Percentiles rank a stretch among this genome's conserved stretches.
Evolutionary conservation across 305 asterid genomes (phyloP).

Genomic region (Fraxinus angustifolia): DNA sequence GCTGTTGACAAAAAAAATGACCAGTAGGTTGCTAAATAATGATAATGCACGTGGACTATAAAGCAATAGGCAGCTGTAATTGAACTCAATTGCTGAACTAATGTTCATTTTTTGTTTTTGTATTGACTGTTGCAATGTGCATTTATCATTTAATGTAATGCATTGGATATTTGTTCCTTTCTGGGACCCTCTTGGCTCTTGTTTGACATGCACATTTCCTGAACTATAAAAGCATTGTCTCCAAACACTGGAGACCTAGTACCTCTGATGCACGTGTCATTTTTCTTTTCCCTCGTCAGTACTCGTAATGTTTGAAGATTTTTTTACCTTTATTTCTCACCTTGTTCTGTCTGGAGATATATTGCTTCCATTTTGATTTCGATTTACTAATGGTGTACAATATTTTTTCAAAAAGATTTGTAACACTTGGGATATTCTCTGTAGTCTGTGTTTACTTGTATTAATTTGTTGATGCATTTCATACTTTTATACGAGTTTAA

Average conservation of each 20-base stretch:
- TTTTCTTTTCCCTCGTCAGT: neutral
- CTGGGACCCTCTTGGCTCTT: neutral
- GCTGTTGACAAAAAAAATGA: neutral
- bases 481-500: neutral
- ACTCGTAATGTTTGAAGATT: neutral
- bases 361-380: neutral
- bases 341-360: neutral
- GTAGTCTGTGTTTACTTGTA: neutral
- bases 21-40: neutral
- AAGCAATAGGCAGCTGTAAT: neutral
- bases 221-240: neutral
- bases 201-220: neutral
- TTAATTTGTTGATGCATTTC: neutral
- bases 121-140: neutral
- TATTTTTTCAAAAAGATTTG: neutral
- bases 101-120: neutral
- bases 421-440: neutral
- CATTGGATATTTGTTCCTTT: neutral
- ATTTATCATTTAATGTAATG: neutral
- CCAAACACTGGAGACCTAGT: neutral
- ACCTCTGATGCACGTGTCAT: neutral
- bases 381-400: neutral
- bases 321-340: neutral
- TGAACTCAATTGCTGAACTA: neutral
- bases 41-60: neutral